phyloP scores from a whole-genome alignment of 2,329 filamentous ascomycete species.

The Neophaeococcomyces mojaviensis region DNA sequence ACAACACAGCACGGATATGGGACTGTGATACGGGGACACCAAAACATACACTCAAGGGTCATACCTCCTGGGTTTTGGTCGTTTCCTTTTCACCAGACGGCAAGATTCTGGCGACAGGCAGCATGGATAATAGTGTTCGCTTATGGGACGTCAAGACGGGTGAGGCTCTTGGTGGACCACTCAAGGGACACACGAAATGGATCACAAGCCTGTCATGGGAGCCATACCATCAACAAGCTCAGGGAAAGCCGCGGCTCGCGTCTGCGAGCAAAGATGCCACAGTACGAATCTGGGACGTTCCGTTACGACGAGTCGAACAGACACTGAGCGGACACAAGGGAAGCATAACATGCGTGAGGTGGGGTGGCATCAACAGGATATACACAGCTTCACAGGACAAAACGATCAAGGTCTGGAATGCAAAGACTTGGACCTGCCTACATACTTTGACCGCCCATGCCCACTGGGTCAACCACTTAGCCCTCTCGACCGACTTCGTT shows the following conservation, averaged over 20 bases:
- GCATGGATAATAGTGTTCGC: conserved; percentile 86
- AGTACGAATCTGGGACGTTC: conserved; percentile 76
- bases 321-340: conserved; percentile 83
- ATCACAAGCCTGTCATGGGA: conserved; percentile 87
- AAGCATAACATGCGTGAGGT: conserved; percentile 81
- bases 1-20: conserved; percentile 87
- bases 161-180: conserved; percentile 58
- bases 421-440: conserved; percentile 66
- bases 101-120: conserved; percentile 72
- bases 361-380: conserved; percentile 82
- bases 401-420: conserved; percentile 78
- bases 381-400: conserved; percentile 88
- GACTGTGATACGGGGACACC: conserved; percentile 91
- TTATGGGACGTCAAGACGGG: conserved; percentile 79
- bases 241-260: conserved; percentile 69
- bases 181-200: conserved; percentile 86
- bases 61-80: conserved; percentile 82
- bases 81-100: conserved; percentile 85
- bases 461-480: conserved; percentile 93
- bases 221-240: conserved; percentile 74
- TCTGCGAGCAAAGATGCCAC: conserved; percentile 87
- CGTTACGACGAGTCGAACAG: conserved; percentile 69
- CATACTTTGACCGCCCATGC: conserved; percentile 76
- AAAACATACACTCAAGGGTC: conserved; percentile 74
- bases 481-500: conserved; percentile 85